Conservation (phyloP, 2,329 filamentous ascomycete genomes). For the Stagonosporopsis rhizophila region DNA sequence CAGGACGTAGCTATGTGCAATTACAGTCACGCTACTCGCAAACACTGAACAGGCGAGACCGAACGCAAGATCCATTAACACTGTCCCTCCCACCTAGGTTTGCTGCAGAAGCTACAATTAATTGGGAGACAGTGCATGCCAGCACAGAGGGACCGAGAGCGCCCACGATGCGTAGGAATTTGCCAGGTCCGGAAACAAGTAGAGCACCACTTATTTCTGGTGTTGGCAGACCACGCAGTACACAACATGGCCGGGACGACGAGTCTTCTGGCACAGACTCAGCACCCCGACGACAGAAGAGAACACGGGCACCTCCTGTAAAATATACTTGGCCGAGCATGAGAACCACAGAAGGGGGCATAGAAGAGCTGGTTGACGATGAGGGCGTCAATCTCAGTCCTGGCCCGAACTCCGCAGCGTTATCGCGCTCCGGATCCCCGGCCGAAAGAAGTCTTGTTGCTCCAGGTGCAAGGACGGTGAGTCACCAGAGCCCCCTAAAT, state of each 20-base stretch:
- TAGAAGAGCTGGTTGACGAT: slow-evolving; percentile 12
- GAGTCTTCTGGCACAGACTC: slow-evolving; percentile 33
- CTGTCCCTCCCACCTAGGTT: slow-evolving; percentile 36
- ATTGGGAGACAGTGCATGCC: slow-evolving; percentile 31
- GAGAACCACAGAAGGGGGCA: slow-evolving; percentile 5
- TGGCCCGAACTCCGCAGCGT: not conserved
- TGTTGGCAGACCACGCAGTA: not conserved
- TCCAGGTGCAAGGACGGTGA: slow-evolving; percentile 20
- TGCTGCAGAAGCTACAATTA: slow-evolving; percentile 32
- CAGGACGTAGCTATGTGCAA: slow-evolving; percentile 33
- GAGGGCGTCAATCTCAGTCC: not conserved
- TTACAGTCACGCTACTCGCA: slow-evolving; percentile 41
- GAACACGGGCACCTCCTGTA: slow-evolving; percentile 32
- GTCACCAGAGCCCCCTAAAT: slow-evolving; percentile 28
- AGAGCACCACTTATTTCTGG: not conserved
- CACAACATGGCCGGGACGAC: slow-evolving; percentile 7
- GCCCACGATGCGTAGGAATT: not conserved
- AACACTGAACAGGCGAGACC: slow-evolving; percentile 36
- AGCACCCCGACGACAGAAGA: slow-evolving; percentile 22
- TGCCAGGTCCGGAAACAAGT: not conserved
- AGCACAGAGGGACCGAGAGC: not conserved
- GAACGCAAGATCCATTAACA: slow-evolving; percentile 30
- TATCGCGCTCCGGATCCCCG: slow-evolving; percentile 21
- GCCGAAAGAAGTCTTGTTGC: slow-evolving; percentile 17
- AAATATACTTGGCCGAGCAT: slow-evolving; percentile 40